Evolutionary conservation across 164 flowering plant species (phyloP).

Genomic region (Santalum album): DNA sequence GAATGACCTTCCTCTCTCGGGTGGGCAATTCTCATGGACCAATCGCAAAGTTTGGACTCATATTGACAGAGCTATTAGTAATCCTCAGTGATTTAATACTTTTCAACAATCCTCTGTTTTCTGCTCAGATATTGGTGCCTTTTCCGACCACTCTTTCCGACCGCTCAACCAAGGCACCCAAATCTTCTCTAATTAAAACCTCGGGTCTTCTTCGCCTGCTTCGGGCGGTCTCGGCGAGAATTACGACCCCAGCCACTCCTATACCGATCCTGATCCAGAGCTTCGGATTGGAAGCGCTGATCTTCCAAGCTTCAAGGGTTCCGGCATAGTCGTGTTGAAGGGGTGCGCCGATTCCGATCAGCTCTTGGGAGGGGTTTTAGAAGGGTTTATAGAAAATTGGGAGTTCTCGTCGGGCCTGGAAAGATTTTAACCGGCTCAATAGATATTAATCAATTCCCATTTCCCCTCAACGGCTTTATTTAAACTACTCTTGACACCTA

Average conservation of each 20-base stretch:
- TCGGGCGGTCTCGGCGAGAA: conserved; percentile 42
- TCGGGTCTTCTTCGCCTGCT: conserved; percentile 23
- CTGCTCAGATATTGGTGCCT: too few species aligned
- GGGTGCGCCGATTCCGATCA: not conserved
- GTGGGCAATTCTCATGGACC: too few species aligned
- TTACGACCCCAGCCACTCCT: conserved; percentile 55
- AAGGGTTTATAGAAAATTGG: too few species aligned
- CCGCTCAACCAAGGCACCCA: conserved; percentile 73
- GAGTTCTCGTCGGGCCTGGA: too few species aligned
- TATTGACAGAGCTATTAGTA: too few species aligned
- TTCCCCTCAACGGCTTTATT: conserved; percentile 11
- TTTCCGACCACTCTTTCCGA: too few species aligned
- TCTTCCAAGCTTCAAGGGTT: conserved; percentile 16
- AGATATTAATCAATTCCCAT: too few species aligned
- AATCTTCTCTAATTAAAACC: conserved; percentile 30
- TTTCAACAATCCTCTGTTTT: too few species aligned
- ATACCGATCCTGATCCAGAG: conserved; percentile 76
- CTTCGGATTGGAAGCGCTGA: conserved; percentile 39
- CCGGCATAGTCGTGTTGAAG: conserved; percentile 15
- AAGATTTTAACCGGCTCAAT: too few species aligned
- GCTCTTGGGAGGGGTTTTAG: not conserved
- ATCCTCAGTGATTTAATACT: too few species aligned
- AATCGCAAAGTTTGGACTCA: too few species aligned
- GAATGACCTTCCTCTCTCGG: too few species aligned
- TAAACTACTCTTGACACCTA: conserved; percentile 21